Conservation (phyloP, 2,329 filamentous ascomycete genomes). For the Septoria linicola region DNA sequence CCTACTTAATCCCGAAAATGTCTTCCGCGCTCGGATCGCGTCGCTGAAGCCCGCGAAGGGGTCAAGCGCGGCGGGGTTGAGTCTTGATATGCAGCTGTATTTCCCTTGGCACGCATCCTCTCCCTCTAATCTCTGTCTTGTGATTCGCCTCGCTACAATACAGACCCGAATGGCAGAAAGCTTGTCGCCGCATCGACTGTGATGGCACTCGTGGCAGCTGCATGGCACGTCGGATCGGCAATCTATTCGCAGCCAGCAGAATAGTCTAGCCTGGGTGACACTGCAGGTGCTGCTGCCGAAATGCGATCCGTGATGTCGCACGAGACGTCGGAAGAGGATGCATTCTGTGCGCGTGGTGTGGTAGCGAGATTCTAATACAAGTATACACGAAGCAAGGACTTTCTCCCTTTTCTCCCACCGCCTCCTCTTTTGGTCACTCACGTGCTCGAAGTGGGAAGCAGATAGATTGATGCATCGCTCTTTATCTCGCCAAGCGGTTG, state of each 20-base stretch:
- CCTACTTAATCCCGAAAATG: background rate
- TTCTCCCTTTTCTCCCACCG: too few species aligned
- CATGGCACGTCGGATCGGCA: constrained; percentile 4
- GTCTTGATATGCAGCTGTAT: background rate
- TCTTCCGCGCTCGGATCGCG: background rate
- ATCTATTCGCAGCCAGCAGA: background rate
- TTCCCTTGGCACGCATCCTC: background rate
- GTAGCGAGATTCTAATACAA: too few species aligned
- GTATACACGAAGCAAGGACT: too few species aligned
- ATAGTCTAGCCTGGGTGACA: background rate
- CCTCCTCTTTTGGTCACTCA: too few species aligned
- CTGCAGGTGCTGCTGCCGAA: background rate
- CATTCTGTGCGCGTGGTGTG: too few species aligned
- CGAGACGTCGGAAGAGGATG: too few species aligned
- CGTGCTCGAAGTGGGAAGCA: too few species aligned
- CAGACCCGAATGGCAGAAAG: background rate
- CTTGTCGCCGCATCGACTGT: background rate
- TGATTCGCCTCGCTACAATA: background rate
- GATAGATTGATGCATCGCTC: too few species aligned
- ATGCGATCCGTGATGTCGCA: too few species aligned
- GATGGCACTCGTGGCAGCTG: constrained; percentile 2
- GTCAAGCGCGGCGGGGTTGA: background rate
- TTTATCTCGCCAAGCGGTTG: too few species aligned
- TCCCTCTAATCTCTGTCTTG: background rate
- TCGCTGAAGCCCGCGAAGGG: background rate